A percentile compares a stretch with the other conserved stretches of the same genome.
These are phyloP conservation scores for Curvularia hawaiiensis DNA, from an alignment of 2,329 filamentous ascomycete genomes.

Conservation along the genomic window DNA sequence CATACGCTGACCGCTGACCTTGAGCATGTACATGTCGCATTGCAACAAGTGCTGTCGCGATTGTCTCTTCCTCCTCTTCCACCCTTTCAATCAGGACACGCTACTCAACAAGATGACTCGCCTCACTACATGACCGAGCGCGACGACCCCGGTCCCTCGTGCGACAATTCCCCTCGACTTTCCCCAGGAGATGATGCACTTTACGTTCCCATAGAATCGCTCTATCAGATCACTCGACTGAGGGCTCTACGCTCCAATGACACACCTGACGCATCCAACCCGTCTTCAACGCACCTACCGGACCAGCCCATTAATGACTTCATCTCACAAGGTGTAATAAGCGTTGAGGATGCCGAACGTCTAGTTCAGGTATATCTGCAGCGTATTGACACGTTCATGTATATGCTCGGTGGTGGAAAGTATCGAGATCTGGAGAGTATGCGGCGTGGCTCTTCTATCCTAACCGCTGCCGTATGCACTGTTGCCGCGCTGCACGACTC, in stretches of 20 bases:
- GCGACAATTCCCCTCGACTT: conserved; percentile 38
- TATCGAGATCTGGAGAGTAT: conserved; percentile 54
- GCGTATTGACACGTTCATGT: conserved; percentile 55
- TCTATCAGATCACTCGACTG: conserved; percentile 56
- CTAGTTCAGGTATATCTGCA: conserved; percentile 51
- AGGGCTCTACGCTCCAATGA: conserved; percentile 44
- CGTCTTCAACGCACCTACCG: conserved; percentile 3
- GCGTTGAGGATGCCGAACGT: conserved; percentile 49
- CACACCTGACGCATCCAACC: conserved; percentile 46
- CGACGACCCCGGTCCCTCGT: conserved; percentile 27
- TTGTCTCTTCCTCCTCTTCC: conserved; percentile 47
- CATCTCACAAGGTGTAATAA: conserved; percentile 56
- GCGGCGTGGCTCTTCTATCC: conserved; percentile 59
- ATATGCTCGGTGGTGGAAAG: conserved; percentile 51
- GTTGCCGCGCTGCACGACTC: conserved; percentile 65
- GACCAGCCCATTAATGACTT: conserved; percentile 49
- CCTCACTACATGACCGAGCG: conserved; percentile 44
- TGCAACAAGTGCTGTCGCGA: conserved; percentile 51
- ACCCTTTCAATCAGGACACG: conserved; percentile 40
- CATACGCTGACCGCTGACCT: conserved; percentile 32
- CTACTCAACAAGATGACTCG: conserved; percentile 37
- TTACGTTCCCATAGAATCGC: conserved; percentile 52
- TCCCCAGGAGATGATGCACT: conserved; percentile 36
- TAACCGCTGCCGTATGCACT: conserved; percentile 62
- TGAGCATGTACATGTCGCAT: conserved; percentile 37